Base-by-base conservation (phyloP, 805 yeast species). In the Ogataea dorogensis region DNA sequence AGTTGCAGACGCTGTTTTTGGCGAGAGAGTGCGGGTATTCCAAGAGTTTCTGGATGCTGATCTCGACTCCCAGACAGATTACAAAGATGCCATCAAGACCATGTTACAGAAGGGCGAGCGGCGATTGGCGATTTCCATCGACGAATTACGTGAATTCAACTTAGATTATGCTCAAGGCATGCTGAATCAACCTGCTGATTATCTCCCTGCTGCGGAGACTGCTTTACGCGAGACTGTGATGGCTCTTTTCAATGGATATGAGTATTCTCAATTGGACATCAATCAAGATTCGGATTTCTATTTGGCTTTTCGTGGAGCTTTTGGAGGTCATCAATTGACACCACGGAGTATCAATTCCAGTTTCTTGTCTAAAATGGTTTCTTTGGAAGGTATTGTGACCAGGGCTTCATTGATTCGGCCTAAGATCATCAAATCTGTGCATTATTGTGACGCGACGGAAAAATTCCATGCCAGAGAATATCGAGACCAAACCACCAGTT, bases 351-450 rank as follows among this genome's bases (percentile, higher is more conserved):
- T 93, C 39, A 76, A 81, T 41, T 81, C 98, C 2, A 63, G 72
- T 10, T 81, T 77, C 46, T 67, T 93, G 33, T 87, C 95, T 38
- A 81, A 81, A 54, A 67, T 91, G 74, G 77, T 93, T 28, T 80
- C 95, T 1, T 70, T 93, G 16, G 97, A 93, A 63, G 98, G 98
- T 38, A 93, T 93, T 50, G 96, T 93, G 12, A 91, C 98, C 1
- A 73, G 93, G 46, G 89, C 95, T 19, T 88, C 97, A 1, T 69
- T 93, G 40, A 95, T 93, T 26, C 75, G 98, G 44, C 98, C 98
- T 23, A 91, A 91, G 59, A 75, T 91, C 36, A 73, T 88, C 31
- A 75, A 95, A 51, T 86, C 96, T 8, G 96, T 93, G 18, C 98
- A 91, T 64, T 91, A 85, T 59, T 87, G 94, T 43, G 95, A 87